phyloP scores from a whole-genome alignment of 192 early-diverging fungal genomes.

The Rhizophagus clarus region DNA sequence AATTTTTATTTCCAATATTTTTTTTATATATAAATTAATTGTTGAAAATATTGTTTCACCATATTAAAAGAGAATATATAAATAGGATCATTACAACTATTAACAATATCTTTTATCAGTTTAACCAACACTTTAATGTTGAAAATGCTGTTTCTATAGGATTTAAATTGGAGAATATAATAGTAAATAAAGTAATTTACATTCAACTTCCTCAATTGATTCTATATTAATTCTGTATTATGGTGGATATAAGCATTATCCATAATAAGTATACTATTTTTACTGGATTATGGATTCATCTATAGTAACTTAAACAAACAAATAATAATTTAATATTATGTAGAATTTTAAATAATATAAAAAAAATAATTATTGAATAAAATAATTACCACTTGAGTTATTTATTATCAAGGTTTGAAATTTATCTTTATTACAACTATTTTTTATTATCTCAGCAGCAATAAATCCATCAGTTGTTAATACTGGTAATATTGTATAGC shows the following conservation, averaged over 20 bases:
- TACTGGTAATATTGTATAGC: slow-evolving; percentile 10
- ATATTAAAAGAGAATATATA: neutral
- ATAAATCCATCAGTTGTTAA: neutral
- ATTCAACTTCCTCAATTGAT: no score
- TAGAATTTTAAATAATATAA: neutral
- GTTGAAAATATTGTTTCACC: no score
- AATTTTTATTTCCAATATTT: no score
- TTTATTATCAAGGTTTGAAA: neutral
- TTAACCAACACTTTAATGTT: no score
- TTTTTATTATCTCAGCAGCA: neutral
- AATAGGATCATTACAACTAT: no score
- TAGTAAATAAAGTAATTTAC: no score
- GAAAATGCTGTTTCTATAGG: no score
- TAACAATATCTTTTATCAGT: no score
- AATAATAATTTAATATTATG: neutral
- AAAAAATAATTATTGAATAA: neutral
- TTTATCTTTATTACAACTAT: slow-evolving; percentile 18
- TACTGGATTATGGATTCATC: neutral
- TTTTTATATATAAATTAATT: no score
- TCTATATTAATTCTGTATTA: no score
- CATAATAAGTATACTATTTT: slow-evolving; percentile 11
- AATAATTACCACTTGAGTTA: slow-evolving; percentile 7
- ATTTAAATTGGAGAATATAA: no score
- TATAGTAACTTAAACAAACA: neutral
- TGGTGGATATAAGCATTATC: slow-evolving; percentile 16